These are phyloP conservation scores for Corylus heterophylla DNA, from an alignment of 306 rosid species.

Conservation along the genomic window DNA sequence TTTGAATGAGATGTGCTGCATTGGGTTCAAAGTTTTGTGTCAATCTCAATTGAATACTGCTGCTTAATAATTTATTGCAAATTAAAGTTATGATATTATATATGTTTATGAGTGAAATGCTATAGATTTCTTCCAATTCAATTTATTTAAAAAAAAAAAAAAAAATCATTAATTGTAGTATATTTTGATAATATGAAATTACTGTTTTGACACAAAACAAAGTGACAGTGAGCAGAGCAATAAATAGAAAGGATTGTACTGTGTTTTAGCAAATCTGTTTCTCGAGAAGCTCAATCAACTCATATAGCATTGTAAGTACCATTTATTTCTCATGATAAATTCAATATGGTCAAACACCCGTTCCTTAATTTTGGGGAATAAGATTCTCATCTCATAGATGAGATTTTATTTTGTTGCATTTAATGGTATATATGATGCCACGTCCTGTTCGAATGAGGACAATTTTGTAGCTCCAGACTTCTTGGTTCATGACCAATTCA, in stretches of 20 bases:
- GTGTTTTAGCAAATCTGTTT: not conserved
- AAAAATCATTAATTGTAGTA: too few relatives aligned
- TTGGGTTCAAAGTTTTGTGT: not conserved
- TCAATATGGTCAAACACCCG: not conserved
- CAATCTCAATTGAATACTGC: not conserved
- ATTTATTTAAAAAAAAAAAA: too few relatives aligned
- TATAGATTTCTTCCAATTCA: too few relatives aligned
- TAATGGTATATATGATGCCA: too few relatives aligned
- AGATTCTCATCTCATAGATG: too few relatives aligned
- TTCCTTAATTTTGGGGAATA: not conserved
- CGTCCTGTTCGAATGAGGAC: not conserved
- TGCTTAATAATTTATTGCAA: not conserved
- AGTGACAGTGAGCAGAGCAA: not conserved
- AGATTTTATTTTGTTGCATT: too few relatives aligned
- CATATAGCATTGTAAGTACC: not conserved
- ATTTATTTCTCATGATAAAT: not conserved
- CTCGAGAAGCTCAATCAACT: conserved; percentile 7
- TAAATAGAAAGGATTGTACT: not conserved
- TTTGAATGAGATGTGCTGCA: not conserved
- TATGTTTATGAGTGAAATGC: too few relatives aligned
- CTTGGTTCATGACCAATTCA: not conserved
- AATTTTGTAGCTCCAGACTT: not conserved
- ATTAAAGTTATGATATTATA: not conserved
- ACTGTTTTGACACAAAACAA: not conserved
- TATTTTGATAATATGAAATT: too few relatives aligned